Conservation (phyloP, 1,139 yeast genomes). For the Candida tropicalis region DNA sequence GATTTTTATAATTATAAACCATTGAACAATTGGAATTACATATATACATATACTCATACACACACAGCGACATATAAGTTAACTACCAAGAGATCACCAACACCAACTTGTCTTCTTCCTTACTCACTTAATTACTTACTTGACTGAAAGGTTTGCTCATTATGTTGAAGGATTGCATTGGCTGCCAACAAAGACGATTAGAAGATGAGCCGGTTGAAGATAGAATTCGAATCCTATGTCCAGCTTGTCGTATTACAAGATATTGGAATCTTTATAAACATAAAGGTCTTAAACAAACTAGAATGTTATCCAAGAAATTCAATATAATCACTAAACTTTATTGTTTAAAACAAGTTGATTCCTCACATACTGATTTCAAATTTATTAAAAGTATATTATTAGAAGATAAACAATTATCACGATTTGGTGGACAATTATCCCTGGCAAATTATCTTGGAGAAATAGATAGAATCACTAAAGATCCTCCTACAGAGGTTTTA, state of each 20-base stretch:
- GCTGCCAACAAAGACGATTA: background rate
- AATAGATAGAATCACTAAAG: background rate
- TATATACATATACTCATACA: too few species aligned
- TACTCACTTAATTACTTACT: too few species aligned
- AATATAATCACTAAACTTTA: background rate
- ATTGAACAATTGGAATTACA: too few species aligned
- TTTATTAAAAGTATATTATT: background rate
- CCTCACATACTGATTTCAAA: background rate
- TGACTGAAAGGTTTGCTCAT: background rate
- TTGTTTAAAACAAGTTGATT: conserved; percentile 1
- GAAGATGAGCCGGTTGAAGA: conserved; percentile 4
- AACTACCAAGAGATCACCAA: too few species aligned
- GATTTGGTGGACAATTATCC: background rate
- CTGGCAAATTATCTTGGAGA: background rate
- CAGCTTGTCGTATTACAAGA: conserved; percentile 1
- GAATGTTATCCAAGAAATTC: background rate
- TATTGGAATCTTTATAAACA: background rate
- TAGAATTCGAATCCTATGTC: conserved; percentile 1
- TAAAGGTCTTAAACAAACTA: background rate
- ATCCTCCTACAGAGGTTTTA: background rate
- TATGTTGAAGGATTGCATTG: conserved; percentile 2
- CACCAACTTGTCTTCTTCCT: too few species aligned
- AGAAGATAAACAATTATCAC: background rate
- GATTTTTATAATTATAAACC: too few species aligned
- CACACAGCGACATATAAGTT: too few species aligned